These are phyloP conservation scores for Crithidia thermophila DNA, from an alignment of 208 protist species.

Conservation along the genomic window DNA sequence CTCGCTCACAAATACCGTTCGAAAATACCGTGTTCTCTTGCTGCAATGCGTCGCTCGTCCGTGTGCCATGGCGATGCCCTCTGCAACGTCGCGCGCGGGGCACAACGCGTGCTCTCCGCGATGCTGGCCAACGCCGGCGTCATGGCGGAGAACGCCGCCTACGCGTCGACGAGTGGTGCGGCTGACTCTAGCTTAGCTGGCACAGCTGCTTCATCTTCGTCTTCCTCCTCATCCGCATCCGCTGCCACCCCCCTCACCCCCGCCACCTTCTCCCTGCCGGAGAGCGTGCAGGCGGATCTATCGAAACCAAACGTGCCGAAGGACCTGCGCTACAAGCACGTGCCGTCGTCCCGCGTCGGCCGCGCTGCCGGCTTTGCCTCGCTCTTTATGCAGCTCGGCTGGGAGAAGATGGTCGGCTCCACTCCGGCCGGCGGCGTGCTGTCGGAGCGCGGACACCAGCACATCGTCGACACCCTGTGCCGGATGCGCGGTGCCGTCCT, in stretches of 20 bases:
- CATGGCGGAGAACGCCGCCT: not conserved
- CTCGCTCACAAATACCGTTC: no score
- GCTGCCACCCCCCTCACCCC: not conserved
- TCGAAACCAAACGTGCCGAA: slow-evolving; percentile 1
- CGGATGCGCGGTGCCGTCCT: slow-evolving; percentile 94
- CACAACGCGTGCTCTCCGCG: slow-evolving; percentile 38
- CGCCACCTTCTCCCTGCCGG: slow-evolving; percentile 5
- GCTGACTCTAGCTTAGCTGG: no score
- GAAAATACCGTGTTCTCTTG: no score
- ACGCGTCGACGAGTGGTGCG: no score
- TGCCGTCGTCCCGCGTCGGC: slow-evolving; percentile 60
- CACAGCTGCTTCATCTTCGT: not conserved
- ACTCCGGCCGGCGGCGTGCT: slow-evolving; percentile 44
- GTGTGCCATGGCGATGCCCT: slow-evolving; percentile 22
- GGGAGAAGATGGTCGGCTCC: slow-evolving; percentile 52
- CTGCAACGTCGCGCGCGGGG: slow-evolving; percentile 61
- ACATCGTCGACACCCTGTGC: slow-evolving; percentile 94
- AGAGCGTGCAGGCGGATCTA: slow-evolving; percentile 16
- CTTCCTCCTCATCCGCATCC: not conserved
- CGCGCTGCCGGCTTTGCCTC: slow-evolving; percentile 72
- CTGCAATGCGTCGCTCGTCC: slow-evolving; percentile 23
- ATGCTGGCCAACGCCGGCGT: slow-evolving; percentile 22
- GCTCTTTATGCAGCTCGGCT: slow-evolving; percentile 68
- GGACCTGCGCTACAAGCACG: slow-evolving; percentile 46
- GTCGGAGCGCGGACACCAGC: slow-evolving; percentile 53